A percentile compares a stretch with the other conserved stretches of the same genome.
phyloP scores from a whole-genome alignment of 345 rosid species.

The Eucalyptus melliodora region DNA sequence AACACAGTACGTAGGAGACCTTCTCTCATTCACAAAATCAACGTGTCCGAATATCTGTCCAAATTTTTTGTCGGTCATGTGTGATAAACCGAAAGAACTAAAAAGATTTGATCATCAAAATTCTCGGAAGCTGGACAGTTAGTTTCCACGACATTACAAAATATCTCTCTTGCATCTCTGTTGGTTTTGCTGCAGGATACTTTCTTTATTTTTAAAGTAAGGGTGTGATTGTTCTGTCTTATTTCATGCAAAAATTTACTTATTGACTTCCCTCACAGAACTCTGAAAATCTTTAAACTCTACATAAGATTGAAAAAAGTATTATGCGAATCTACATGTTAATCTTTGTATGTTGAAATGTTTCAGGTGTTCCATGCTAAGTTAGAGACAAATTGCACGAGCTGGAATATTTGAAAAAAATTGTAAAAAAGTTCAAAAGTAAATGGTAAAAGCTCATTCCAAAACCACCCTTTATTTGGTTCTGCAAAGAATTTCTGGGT shows the following conservation, averaged over 20 bases:
- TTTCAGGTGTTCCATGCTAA: not conserved
- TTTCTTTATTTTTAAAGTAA: not conserved
- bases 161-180: not conserved
- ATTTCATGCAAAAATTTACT: not conserved
- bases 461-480: not conserved
- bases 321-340: not conserved
- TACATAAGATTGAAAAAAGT: not conserved
- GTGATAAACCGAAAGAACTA: not conserved
- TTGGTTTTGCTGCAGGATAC: not conserved
- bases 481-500: not conserved
- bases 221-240: not conserved
- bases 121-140: not conserved
- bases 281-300: not conserved
- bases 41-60: not conserved
- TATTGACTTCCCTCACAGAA: not conserved
- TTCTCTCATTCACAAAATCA: not conserved
- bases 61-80: not conserved
- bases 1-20: not conserved
- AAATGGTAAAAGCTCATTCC: not conserved
- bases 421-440: not conserved
- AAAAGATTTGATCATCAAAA: not conserved
- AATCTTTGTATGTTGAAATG: not conserved
- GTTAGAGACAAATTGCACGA: not conserved
- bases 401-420: not conserved
- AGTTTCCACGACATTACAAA: not conserved